phyloP scores from a whole-genome alignment of 768 basidiomycete species.

The Lentinula raphanica region DNA sequence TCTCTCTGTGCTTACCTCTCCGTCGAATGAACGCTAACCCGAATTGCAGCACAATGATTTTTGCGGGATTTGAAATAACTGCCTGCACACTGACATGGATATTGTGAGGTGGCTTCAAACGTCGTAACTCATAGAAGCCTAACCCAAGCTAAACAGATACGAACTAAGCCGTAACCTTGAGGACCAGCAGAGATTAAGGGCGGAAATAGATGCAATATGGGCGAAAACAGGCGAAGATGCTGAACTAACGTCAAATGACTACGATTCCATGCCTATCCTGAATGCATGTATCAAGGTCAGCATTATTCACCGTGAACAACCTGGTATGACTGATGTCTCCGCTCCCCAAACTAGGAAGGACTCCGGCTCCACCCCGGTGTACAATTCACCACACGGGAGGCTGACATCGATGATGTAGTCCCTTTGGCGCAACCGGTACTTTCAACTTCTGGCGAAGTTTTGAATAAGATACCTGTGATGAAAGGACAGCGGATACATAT shows the following conservation, averaged over 20 bases:
- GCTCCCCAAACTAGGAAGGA: slow-evolving; percentile 20
- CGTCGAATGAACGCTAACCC: background rate
- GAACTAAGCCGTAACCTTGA: slow-evolving; percentile 55
- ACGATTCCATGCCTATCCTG: slow-evolving; percentile 28
- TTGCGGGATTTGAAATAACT: slow-evolving; percentile 59
- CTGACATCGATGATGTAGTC: slow-evolving; percentile 34
- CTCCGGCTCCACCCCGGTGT: slow-evolving; percentile 27
- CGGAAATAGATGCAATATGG: slow-evolving; percentile 39
- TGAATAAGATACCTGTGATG: slow-evolving; percentile 28
- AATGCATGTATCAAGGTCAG: slow-evolving; percentile 19
- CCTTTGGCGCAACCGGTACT: slow-evolving; percentile 35
- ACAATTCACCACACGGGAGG: slow-evolving; percentile 25
- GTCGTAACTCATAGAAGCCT: background rate
- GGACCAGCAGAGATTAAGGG: slow-evolving; percentile 55
- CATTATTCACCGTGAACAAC: background rate
- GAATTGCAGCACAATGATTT: slow-evolving; percentile 31
- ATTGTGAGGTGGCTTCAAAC: slow-evolving; percentile 20
- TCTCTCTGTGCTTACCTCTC: background rate
- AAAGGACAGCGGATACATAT: slow-evolving; percentile 29
- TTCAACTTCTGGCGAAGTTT: slow-evolving; percentile 27
- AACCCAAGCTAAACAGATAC: slow-evolving; percentile 17
- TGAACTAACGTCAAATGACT: slow-evolving; percentile 19
- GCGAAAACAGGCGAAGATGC: slow-evolving; percentile 9
- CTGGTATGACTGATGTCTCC: background rate
- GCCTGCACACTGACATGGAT: slow-evolving; percentile 56